Percentiles rank a stretch among this genome's conserved stretches.
These are phyloP conservation scores for Eimeria brunetti DNA, from an alignment of 169 alveolate genomes.

Conservation along the genomic window DNA sequence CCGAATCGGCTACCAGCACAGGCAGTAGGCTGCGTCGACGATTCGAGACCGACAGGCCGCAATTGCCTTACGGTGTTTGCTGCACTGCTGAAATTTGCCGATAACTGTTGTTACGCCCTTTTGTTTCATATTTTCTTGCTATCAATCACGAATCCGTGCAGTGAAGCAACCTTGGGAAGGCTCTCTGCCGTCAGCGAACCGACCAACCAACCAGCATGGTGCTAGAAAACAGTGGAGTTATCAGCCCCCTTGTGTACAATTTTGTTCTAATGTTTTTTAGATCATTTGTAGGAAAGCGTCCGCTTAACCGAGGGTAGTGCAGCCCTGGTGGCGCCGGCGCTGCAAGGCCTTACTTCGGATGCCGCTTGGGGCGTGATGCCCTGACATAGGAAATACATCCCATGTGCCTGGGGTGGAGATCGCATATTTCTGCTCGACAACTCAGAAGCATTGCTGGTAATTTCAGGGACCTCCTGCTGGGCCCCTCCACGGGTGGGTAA, in stretches of 20 bases:
- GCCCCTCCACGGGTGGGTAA: background rate
- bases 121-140: background rate
- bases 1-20: conserved; percentile 15
- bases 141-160: background rate
- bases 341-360: background rate
- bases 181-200: background rate
- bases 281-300: background rate
- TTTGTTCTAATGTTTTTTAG: background rate
- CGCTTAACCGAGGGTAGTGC: background rate
- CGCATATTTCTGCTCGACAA: background rate
- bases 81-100: background rate
- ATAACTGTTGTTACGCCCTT: background rate
- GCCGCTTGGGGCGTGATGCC: background rate
- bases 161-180: conserved; percentile 17
- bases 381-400: background rate
- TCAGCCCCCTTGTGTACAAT: background rate
- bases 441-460: background rate
- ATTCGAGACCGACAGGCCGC: conserved; percentile 17
- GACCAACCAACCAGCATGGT: background rate
- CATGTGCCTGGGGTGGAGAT: too few relatives aligned
- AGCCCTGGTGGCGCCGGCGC: background rate
- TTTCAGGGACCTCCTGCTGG: background rate
- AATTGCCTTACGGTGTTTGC: background rate
- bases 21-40: conserved; percentile 38
- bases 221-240: too few relatives aligned